A percentile compares a stretch with the other conserved stretches of the same genome.
Conservation (phyloP, 345 rosid genomes). For the Citrus maxima region DNA sequence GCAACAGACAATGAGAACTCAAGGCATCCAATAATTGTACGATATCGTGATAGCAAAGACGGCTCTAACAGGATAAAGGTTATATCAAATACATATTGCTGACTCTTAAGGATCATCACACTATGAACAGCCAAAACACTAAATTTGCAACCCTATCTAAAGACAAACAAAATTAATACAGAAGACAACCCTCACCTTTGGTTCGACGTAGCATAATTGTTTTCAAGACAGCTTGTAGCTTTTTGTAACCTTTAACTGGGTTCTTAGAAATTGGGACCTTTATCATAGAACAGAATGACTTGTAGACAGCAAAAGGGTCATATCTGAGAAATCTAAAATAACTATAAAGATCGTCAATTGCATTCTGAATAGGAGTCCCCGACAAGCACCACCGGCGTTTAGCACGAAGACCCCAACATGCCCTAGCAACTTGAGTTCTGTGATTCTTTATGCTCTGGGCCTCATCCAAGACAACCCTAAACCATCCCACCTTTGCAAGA, state of each 20-base stretch:
- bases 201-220: slow-evolving; percentile 97
- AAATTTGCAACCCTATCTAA: not conserved
- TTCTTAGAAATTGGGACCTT: slow-evolving; percentile 64
- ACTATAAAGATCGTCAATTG: slow-evolving; percentile 96
- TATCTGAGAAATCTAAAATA: slow-evolving; percentile 94
- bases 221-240: slow-evolving; percentile 83
- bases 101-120: not conserved
- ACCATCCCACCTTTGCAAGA: slow-evolving; percentile 92
- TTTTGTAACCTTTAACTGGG: slow-evolving; percentile 66
- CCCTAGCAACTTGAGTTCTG: slow-evolving; percentile 95
- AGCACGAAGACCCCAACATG: slow-evolving; percentile 99
- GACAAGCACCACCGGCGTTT: slow-evolving; percentile 99
- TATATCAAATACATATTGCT: not conserved
- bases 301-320: slow-evolving; percentile 71
- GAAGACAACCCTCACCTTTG: slow-evolving; percentile 54
- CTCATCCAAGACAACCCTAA: slow-evolving; percentile 93
- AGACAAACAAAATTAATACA: not conserved
- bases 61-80: not conserved
- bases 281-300: slow-evolving; percentile 52
- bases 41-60: not conserved
- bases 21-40: not conserved
- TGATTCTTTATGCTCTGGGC: slow-evolving; percentile 97
- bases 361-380: slow-evolving; percentile 97
- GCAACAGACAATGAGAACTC: not conserved
- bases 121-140: not conserved